phyloP scores from a whole-genome alignment of 2,329 filamentous ascomycete species.

The Pseudopyricularia cyperi region DNA sequence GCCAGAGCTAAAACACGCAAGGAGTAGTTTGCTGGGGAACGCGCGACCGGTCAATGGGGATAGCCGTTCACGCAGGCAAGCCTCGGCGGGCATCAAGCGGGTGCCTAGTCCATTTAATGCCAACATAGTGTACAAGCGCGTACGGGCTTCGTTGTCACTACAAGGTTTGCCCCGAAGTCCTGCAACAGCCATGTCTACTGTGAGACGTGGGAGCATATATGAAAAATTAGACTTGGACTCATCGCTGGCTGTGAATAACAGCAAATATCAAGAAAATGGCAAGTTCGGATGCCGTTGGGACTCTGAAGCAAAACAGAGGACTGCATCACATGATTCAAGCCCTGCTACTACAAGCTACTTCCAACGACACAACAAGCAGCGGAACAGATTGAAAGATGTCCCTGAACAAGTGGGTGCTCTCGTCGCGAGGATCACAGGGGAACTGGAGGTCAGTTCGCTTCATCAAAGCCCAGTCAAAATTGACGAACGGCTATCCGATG shows the following conservation, averaged over 20 bases:
- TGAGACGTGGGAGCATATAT: slow-evolving; percentile 33
- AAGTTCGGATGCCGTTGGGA: slow-evolving; percentile 32
- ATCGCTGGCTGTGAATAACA: slow-evolving; percentile 37
- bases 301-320: slow-evolving; percentile 12
- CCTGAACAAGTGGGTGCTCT: slow-evolving; percentile 22
- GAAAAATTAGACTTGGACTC: slow-evolving; percentile 42
- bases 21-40: slow-evolving; percentile 37
- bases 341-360: slow-evolving; percentile 33
- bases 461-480: slow-evolving; percentile 24
- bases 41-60: slow-evolving; percentile 6
- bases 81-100: slow-evolving; percentile 26
- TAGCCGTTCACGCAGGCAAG: neutral
- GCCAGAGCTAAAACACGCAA: slow-evolving; percentile 44
- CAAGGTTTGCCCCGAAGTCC: slow-evolving; percentile 4
- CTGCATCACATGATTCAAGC: slow-evolving; percentile 15
- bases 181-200: slow-evolving; percentile 9
- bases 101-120: slow-evolving; percentile 44
- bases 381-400: slow-evolving; percentile 21
- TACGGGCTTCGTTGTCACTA: slow-evolving; percentile 31
- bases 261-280: slow-evolving; percentile 45
- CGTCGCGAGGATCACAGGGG: slow-evolving; percentile 22
- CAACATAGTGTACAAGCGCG: slow-evolving; percentile 44
- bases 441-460: slow-evolving; percentile 19
- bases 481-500: slow-evolving; percentile 26
- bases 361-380: slow-evolving; percentile 29